Evolutionary conservation across 1,284 basidiomycete genomes (phyloP), one percentile per base, ranked within the genome.

Genomic region (Sanghuangporus weigelae): DNA sequence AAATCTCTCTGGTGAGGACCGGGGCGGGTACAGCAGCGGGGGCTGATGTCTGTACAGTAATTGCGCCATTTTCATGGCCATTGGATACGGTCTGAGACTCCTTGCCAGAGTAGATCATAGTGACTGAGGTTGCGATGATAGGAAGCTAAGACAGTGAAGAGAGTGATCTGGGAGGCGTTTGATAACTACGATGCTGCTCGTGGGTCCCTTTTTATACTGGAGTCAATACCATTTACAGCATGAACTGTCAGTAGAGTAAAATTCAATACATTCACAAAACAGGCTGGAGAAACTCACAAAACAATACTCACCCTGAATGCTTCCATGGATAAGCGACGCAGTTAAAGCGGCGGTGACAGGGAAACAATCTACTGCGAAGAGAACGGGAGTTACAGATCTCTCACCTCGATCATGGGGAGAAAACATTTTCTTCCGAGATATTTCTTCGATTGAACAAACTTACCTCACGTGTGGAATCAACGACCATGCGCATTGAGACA

Each of bases 91-190:
- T 57, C 51, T 66, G 65, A 11, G 65, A 56, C 53, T 66, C 65
- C 40, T 66, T 66, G 23, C 65, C 65, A 46, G 65, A 66, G 65
- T 66, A 66, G 42, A 66, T 63, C 65, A 66, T 66, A 48, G 56
- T 66, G 46, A 36, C 39, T 36, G 23, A 48, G 19, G 40, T 23
- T 31, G 19, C 26, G 35, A 21, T 42, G 26, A 21, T 46, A 31
- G 49, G 50, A n/a, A 38, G 62, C 31, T 38, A 31, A 26, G 39
- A 38, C n/a, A 19, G 26, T 31, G n/a, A 55, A 35, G 44, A 16
- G 42, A 14, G 39, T 62, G 59, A 23, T 11, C 51, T 40, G 23
- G 49, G 23, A 23, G 57, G 39, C 53, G 36, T 58, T 11, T 11
- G 53, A 39, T 16, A 50, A 38, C 31, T 36, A 7, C 8, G 14